Base-by-base conservation (phyloP, 495 filamentous ascomycete species). In the Aspergillus steynii region DNA sequence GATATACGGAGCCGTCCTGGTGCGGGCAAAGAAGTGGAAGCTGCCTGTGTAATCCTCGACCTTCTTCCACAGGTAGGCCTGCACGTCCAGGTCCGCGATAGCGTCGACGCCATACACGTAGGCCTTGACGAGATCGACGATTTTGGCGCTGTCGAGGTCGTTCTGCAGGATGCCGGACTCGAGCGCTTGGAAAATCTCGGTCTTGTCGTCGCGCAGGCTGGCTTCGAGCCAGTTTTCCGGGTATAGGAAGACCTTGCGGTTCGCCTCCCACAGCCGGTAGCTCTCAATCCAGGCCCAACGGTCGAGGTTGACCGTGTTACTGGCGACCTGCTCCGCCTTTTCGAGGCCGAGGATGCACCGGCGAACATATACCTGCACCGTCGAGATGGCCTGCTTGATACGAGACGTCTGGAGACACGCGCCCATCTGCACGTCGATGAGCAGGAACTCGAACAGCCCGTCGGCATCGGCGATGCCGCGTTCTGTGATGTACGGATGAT, bases 151-250 rank as follows among this genome's bases (percentile, higher is more conserved):
- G 25, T 49, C 60, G 15, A 76, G 29, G 29, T 74, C 55, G 1
- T 55, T 65, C 32, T 73, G 71, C 14, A 64, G 42, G 0, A 80
- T 37, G 26, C 53, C 45, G 1, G 55, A 6, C 56, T 79, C 77
- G 25, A 80, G 25, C 8, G 53, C 62, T 34, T 26, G 25, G 64
- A 70, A 79, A 6, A 66, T 10, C 12, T 66, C 46, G 2, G 60
- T 68, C 59, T 80, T 80, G 66, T 77, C 64, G 46, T 79, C 74
- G 9, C 77, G 68, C 1, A 80, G 65, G 0, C 53, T 58, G 5
- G 74, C 72, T 1, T 75, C 74, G 9, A 78, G 20, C 67, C 66
- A 80, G 57, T 74, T 77, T 59, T 81, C 77, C 4, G 76, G 77
- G 26, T 74, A 77, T 4, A 78, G 42, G 52, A 76, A 74, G 1